These are phyloP conservation scores for Exophiala sideris DNA, from an alignment of 2,329 filamentous ascomycete species.

Conservation along the genomic window DNA sequence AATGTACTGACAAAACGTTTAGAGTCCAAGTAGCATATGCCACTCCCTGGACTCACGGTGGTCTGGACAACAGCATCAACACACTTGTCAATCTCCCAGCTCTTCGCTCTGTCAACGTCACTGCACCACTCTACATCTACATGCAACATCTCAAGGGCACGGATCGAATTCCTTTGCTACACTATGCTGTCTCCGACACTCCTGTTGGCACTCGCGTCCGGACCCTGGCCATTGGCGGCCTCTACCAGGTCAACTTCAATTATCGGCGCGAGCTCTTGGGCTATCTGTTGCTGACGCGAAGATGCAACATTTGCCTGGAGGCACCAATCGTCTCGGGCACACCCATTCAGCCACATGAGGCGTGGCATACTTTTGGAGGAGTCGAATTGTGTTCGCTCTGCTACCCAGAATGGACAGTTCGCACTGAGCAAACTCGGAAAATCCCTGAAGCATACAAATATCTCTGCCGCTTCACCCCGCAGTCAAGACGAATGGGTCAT, in stretches of 20 bases:
- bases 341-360: not conserved
- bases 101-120: not conserved
- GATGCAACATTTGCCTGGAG: constrained; percentile 1
- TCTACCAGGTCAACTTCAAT: not conserved
- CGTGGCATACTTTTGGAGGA: not conserved
- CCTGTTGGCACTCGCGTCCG: not conserved
- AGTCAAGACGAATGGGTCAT: not conserved
- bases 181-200: not conserved
- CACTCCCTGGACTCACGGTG: not conserved
- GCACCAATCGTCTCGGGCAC: not conserved
- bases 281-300: not conserved
- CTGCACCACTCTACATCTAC: not conserved
- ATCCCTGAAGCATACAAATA: not conserved
- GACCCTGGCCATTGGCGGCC: not conserved
- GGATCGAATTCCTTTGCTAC: not conserved
- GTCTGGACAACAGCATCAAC: not conserved
- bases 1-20: not conserved
- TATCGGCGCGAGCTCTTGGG: constrained; percentile 1
- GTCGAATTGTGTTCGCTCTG: not conserved
- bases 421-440: not conserved
- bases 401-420: not conserved
- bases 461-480: not conserved
- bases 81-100: not conserved
- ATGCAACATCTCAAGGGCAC: not conserved
- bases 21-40: not conserved